These are phyloP conservation scores for Cladochytrium replicatum DNA, from an alignment of 192 early-diverging fungal species.

Conservation along the genomic window DNA sequence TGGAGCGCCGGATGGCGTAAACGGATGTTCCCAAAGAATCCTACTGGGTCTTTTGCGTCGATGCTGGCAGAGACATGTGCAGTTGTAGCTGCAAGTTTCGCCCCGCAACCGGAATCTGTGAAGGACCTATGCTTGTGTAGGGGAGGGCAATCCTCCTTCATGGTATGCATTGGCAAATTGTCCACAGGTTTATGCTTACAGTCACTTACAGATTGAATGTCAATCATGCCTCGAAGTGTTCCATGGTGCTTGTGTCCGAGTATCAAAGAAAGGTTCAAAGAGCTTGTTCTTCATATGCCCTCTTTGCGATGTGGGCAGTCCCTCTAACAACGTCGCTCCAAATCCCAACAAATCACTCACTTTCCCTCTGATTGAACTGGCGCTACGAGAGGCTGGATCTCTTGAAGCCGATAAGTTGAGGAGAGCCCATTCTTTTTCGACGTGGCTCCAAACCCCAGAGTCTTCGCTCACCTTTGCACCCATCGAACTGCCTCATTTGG, in stretches of 20 bases:
- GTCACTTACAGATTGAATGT: conserved; percentile 15
- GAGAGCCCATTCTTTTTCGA: neutral
- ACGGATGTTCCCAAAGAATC: conserved; percentile 7
- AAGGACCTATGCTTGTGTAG: conserved; percentile 21
- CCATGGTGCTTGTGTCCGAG: conserved; percentile 19
- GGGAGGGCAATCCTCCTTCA: conserved; percentile 9
- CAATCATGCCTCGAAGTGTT: conserved; percentile 26
- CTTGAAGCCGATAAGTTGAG: conserved; percentile 6
- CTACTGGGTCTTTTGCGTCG: conserved; percentile 5
- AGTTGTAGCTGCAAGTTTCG: neutral
- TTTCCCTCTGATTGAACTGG: conserved; percentile 9
- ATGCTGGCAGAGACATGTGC: conserved; percentile 6
- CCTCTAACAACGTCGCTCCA: neutral
- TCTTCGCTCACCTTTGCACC: no score
- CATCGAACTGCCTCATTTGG: no score
- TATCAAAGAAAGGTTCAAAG: conserved; percentile 22
- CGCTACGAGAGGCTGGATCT: conserved; percentile 7
- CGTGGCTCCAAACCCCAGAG: no score
- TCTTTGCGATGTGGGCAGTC: conserved; percentile 12
- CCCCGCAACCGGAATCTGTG: neutral
- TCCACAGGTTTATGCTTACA: neutral
- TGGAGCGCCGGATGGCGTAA: conserved; percentile 9
- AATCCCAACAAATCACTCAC: conserved; percentile 9
- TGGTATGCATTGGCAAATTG: conserved; percentile 12
- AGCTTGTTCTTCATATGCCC: conserved; percentile 16